phyloP scores from a whole-genome alignment of 2,329 filamentous ascomycete species.

The Malbranchea cinnamomea region DNA sequence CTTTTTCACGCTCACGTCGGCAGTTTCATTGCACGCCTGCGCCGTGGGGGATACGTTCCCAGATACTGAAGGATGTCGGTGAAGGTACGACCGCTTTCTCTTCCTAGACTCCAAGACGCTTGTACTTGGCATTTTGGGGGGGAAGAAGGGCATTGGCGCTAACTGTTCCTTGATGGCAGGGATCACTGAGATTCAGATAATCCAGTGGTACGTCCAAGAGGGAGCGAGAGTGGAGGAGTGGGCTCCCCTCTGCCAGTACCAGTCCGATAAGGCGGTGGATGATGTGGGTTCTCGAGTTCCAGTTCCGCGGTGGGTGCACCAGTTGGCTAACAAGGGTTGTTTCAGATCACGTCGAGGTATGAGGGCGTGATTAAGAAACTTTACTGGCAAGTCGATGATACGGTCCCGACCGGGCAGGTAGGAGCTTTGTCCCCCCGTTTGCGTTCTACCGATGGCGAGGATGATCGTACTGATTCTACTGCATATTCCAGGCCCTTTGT shows the following conservation, averaged over 20 bases:
- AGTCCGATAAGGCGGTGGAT: constrained; percentile 81
- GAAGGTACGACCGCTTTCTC: constrained; percentile 20
- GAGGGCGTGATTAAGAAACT: constrained; percentile 91
- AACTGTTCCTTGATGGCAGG: constrained; percentile 35
- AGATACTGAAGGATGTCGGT: constrained; percentile 29
- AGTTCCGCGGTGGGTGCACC: not conserved
- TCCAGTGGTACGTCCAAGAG: constrained; percentile 98
- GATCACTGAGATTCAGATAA: constrained; percentile 96
- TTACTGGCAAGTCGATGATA: constrained; percentile 89
- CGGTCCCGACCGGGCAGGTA: constrained; percentile 77
- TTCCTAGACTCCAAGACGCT: not conserved
- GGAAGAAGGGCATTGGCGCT: not conserved
- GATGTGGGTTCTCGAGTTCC: constrained; percentile 28
- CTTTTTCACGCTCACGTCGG: constrained; percentile 13
- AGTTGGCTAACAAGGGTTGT: constrained; percentile 26
- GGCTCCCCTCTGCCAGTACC: constrained; percentile 93
- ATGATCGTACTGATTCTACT: not conserved
- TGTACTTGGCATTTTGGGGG: too few relatives aligned
- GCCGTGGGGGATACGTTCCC: constrained; percentile 23
- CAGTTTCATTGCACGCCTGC: constrained; percentile 21
- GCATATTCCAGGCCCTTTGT: constrained; percentile 55
- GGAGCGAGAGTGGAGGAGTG: constrained; percentile 94
- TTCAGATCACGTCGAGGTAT: constrained; percentile 90
- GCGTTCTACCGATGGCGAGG: too few relatives aligned
- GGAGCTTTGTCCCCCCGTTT: not conserved